A percentile compares a stretch with the other conserved stretches of the same genome.
These are phyloP conservation scores for Cadophora luteo-olivacea DNA, from an alignment of 2,329 filamentous ascomycete genomes.

Conservation along the genomic window DNA sequence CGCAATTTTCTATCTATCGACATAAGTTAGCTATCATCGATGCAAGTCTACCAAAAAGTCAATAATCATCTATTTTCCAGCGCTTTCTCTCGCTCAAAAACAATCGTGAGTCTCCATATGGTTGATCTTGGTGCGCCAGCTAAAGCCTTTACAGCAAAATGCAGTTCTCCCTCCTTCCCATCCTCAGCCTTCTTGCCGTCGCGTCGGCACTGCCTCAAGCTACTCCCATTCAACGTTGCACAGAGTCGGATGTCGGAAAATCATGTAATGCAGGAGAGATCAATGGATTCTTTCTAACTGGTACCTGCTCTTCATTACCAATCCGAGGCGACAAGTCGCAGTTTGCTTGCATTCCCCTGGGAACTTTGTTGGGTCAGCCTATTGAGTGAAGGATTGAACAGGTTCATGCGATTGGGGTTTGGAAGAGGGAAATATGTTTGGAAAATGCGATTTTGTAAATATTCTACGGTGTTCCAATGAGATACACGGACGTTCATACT, in stretches of 20 bases:
- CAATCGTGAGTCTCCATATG: background rate
- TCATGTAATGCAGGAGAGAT: slow-evolving; percentile 24
- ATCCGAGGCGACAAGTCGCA: background rate
- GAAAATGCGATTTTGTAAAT: background rate
- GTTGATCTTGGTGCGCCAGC: background rate
- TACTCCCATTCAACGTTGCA: slow-evolving; percentile 22
- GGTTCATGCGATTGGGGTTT: background rate
- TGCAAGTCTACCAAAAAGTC: too few species aligned
- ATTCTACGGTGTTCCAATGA: background rate
- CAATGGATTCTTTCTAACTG: slow-evolving; percentile 20
- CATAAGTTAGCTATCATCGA: too few species aligned
- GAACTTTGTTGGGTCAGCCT: slow-evolving; percentile 9
- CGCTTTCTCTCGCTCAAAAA: background rate
- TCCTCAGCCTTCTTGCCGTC: slow-evolving; percentile 15
- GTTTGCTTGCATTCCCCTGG: slow-evolving; percentile 16
- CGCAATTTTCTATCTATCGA: background rate
- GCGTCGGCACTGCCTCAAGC: slow-evolving; percentile 19
- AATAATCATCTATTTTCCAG: background rate
- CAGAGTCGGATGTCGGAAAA: slow-evolving; percentile 9
- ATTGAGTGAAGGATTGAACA: background rate
- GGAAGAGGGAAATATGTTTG: background rate
- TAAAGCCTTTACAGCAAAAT: background rate
- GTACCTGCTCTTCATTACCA: background rate
- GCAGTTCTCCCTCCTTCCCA: slow-evolving; percentile 14
- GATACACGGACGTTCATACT: background rate